phyloP scores from a whole-genome alignment of 495 filamentous ascomycete species.

The Echria macrotheca region DNA sequence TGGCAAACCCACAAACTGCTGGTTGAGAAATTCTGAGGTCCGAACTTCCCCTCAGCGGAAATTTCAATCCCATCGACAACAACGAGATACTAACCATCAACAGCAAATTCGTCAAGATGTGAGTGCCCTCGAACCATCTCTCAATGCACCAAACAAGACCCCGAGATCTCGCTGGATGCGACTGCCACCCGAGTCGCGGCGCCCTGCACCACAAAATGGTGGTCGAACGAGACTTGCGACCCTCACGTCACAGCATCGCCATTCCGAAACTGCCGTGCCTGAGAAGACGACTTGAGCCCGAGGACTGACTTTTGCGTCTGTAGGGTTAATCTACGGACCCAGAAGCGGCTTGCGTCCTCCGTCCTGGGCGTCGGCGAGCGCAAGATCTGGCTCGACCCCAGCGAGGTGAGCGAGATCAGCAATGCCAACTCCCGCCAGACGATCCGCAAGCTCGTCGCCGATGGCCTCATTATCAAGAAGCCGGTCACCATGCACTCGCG shows the following conservation, averaged over 20 bases:
- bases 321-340: slow-evolving; percentile 99
- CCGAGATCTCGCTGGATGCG: no score
- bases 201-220: no score
- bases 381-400: slow-evolving; percentile 99
- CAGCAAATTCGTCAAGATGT: slow-evolving; percentile 49
- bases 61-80: slow-evolving; percentile 39
- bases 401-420: slow-evolving; percentile 98
- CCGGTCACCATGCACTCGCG: slow-evolving; percentile 99
- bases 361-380: slow-evolving; percentile 97
- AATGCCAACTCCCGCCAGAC: slow-evolving; percentile 99
- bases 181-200: no score
- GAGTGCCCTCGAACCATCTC: slow-evolving; percentile 36
- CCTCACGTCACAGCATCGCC: not conserved
- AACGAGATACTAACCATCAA: slow-evolving; percentile 39
- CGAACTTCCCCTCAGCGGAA: slow-evolving; percentile 36
- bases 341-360: slow-evolving; percentile 98
- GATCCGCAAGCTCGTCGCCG: slow-evolving; percentile 98
- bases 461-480: slow-evolving; percentile 99
- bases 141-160: no score
- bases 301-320: no score
- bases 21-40: slow-evolving; percentile 33
- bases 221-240: no score
- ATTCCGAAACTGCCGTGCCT: no score
- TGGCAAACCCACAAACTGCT: slow-evolving; percentile 35
- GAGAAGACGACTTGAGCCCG: no score